Conservation (phyloP, 768 basidiomycete genomes). For the Hirschioporus abietinus region DNA sequence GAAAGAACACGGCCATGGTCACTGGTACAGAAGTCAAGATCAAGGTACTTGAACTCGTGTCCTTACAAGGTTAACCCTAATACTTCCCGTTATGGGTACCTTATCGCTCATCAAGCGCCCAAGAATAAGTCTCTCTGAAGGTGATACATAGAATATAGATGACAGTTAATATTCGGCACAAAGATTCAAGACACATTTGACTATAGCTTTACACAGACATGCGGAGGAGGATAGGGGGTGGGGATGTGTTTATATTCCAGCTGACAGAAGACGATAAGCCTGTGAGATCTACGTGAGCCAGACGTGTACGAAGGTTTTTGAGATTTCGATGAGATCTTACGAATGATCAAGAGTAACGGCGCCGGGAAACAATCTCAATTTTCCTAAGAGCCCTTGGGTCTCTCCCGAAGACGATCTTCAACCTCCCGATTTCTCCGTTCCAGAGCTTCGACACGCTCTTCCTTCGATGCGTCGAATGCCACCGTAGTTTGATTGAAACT, state of each 20-base stretch:
- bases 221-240: too few relatives aligned
- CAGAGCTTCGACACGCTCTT: conserved; percentile 75
- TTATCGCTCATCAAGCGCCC: neutral
- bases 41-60: neutral
- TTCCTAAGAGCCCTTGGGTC: neutral
- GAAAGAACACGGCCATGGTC: neutral
- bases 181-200: too few relatives aligned
- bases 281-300: neutral
- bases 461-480: conserved; percentile 82
- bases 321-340: too few relatives aligned
- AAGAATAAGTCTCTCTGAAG: neutral
- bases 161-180: too few relatives aligned
- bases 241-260: neutral
- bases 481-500: conserved; percentile 84
- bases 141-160: too few relatives aligned
- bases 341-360: too few relatives aligned
- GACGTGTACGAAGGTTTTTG: neutral
- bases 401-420: conserved; percentile 55
- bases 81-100: neutral
- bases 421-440: conserved; percentile 60
- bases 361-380: too few relatives aligned
- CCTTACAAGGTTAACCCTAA: neutral
- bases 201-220: too few relatives aligned
- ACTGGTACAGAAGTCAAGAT: neutral
- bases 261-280: neutral